These are phyloP conservation scores for Hymenoscyphus occultus DNA, from an alignment of 2,329 filamentous ascomycete species.

Conservation along the genomic window DNA sequence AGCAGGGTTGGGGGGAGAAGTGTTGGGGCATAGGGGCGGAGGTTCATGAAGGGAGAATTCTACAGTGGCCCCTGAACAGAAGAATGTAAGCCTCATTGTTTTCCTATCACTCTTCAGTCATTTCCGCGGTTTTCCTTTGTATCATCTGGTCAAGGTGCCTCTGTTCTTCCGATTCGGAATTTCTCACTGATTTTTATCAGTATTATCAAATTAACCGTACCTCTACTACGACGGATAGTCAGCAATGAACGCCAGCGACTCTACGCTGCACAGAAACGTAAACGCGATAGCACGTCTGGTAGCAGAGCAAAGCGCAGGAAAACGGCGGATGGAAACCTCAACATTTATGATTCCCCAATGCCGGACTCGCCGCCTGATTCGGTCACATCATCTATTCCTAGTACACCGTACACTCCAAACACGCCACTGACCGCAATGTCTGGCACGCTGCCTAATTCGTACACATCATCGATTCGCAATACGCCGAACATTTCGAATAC, in stretches of 20 bases:
- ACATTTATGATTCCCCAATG: too few relatives aligned
- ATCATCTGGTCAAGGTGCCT: background rate
- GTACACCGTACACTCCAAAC: background rate
- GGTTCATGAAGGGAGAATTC: slow-evolving; percentile 21
- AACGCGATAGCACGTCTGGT: slow-evolving; percentile 14
- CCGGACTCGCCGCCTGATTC: too few relatives aligned
- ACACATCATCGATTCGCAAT: background rate
- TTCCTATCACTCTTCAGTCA: background rate
- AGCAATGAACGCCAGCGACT: slow-evolving; percentile 36
- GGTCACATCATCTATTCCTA: too few relatives aligned
- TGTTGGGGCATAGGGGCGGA: slow-evolving; percentile 27
- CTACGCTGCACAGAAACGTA: slow-evolving; percentile 30
- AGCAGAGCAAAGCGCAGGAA: background rate
- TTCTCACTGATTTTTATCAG: slow-evolving; percentile 23
- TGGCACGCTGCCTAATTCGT: background rate
- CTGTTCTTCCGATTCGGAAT: background rate
- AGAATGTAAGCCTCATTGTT: slow-evolving; percentile 29
- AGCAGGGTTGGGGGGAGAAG: slow-evolving; percentile 34
- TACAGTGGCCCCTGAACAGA: slow-evolving; percentile 33
- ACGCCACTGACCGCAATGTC: background rate
- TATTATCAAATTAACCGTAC: slow-evolving; percentile 31
- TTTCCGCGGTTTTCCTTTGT: background rate
- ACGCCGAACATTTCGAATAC: background rate
- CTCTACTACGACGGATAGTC: slow-evolving; percentile 35
- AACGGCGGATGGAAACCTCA: background rate